Evolutionary conservation across 176 grass and related monocot species (phyloP), one percentile per base, ranked within the genome.

Genomic region (Carex pumila): DNA sequence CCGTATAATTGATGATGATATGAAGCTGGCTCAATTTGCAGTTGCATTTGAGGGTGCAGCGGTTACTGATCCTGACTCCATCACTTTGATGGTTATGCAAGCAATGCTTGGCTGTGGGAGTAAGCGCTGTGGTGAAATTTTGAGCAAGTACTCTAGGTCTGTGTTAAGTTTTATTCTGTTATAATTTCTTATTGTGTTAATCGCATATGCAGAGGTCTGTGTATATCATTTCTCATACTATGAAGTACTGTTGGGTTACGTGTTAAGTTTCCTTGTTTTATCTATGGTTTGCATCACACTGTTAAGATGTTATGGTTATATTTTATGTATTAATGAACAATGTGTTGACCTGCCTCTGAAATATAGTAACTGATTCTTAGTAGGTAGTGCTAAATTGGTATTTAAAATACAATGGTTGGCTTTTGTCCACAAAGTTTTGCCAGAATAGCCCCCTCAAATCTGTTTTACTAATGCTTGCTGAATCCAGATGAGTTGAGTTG

Each of bases 31-130:
- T 41, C 92, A 98, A 85, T 98, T 98, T 88, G 93, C 88, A 64
- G 93, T 98, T 86, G 96, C 96, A 57, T 95, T 98, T 83, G 90
- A 78, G 72, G 96, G 96, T 84, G 93, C 96, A 83, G 88, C 93
- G 56, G 88, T 89, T 89, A 64, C 84, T 45, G 96, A 98, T 88
- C 96, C 96, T 56, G 96, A 98, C 86, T 98, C 96, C 79, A 89
- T 98, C 81, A 89, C 96, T 59, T 88, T 99, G 58, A 99, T 99
- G 96, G 96, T 99, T 56, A 95, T 99, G 88, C 96, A 99, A 87
- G 84, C 93, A 69, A 93, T 99, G 93, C 91, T 99, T 60, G 96
- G 96, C 76, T 95, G 89, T 58, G 95, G 96, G 93, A 94, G 88
- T 85, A 99, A 99, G 84, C 87, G 81, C 78, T 30, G 71, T 73